Evolutionary conservation across 116 monocot genomes (phyloP), one percentile per base, ranked within the genome.

Genomic region (Trichopus zeylanicus): DNA sequence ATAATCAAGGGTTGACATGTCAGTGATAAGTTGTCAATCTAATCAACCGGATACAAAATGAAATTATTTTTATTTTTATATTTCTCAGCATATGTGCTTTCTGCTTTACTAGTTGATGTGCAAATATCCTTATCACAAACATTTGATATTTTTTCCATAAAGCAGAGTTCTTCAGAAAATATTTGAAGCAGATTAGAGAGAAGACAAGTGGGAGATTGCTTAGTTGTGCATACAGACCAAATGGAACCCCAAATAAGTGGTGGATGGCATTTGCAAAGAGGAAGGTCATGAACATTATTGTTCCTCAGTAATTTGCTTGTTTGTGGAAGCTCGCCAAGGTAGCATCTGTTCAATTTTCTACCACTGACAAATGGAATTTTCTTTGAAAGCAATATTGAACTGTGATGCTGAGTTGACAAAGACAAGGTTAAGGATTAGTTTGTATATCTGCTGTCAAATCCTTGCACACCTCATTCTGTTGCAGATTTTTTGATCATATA

Each of bases 201-300:
- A 89, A 94, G 31, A 89, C 89, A 7, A 94, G 93, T 59, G 93
- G 93, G 31, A 82, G 89, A 66, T 63, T 94, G 56, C 77, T 93
- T 20, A 80, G 67, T 53, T 88, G 93, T 57, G 89, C 89, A 32
- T 94, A 94, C 65, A 75, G 89, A 61, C 74, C 76, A 49, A 94
- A 94, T 74, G 93, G 93, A 19, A 89, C 73, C 12, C 93, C 93
- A 34, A 94, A 94, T 61, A 94, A 94, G 71, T 94, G 93, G 93
- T 93, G 93, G 93, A 57, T 93, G 54, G 88, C 93, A 62, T 88
- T 93, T 77, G 88, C 93, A 46, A 88, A 93, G 72, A 85, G 93
- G 55, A 88, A 84, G 64, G 88, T 93, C 60, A 74, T 85, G 74
- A 88, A 93, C 77, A 75, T 85, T 56, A 77, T 88, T 19, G 67